phyloP scores from a whole-genome alignment of 208 protist species.

The Acanthamoeba triangularis region DNA sequence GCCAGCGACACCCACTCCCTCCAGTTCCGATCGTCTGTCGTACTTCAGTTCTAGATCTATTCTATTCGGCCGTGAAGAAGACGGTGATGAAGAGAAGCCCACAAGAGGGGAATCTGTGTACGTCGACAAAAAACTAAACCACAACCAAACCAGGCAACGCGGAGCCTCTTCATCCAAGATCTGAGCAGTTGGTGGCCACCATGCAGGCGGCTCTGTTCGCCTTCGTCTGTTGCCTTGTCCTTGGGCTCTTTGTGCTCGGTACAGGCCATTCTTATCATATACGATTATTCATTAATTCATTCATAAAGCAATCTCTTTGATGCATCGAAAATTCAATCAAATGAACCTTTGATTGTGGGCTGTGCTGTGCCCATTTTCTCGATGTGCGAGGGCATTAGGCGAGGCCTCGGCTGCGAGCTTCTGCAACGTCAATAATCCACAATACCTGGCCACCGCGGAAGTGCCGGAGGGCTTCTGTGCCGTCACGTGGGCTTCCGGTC shows the following conservation, averaged over 20 bases:
- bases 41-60: neutral
- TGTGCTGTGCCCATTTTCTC: neutral
- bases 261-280: too few relatives aligned
- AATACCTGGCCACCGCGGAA: neutral
- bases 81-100: too few relatives aligned
- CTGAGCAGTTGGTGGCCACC: neutral
- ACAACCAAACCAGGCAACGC: too few relatives aligned
- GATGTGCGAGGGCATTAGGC: too few relatives aligned
- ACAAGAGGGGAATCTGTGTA: too few relatives aligned
- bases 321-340: neutral
- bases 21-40: constrained; percentile 1
- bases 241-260: neutral
- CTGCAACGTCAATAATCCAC: neutral
- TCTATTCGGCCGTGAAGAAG: too few relatives aligned
- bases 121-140: too few relatives aligned
- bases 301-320: too few relatives aligned
- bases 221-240: neutral
- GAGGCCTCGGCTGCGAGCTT: neutral
- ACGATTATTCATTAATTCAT: neutral
- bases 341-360: too few relatives aligned
- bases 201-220: neutral
- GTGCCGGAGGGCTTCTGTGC: constrained; percentile 54
- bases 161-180: neutral
- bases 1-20: constrained; percentile 21
- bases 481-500: neutral